A percentile compares a stretch with the other conserved stretches of the same genome.
These are phyloP conservation scores for Suhomyces chickasaworum DNA, from an alignment of 1,139 yeast species.

Conservation along the genomic window DNA sequence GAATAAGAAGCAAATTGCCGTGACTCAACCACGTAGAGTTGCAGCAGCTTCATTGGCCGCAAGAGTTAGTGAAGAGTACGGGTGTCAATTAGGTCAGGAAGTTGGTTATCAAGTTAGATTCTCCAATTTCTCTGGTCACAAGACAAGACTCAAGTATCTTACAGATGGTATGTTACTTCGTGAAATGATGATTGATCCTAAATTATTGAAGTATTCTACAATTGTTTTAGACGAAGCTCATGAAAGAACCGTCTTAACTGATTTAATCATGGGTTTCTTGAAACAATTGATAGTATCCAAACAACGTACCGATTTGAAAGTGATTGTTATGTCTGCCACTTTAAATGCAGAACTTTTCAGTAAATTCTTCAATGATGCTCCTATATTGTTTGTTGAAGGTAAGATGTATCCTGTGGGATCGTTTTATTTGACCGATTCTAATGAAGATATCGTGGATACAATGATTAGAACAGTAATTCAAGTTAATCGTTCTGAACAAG, in stretches of 20 bases:
- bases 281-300: constrained; percentile 58
- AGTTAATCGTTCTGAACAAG: constrained; percentile 72
- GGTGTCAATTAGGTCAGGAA: constrained; percentile 70
- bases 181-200: constrained; percentile 79
- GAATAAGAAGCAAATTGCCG: constrained; percentile 66
- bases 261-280: constrained; percentile 83
- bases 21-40: constrained; percentile 96
- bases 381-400: constrained; percentile 85
- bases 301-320: constrained; percentile 55
- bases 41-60: constrained; percentile 95
- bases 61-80: constrained; percentile 89
- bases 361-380: constrained; percentile 73
- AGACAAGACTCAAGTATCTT: constrained; percentile 76
- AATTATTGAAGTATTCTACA: constrained; percentile 65
- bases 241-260: constrained; percentile 92
- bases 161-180: constrained; percentile 98
- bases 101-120: constrained; percentile 97
- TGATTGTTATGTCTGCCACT: constrained; percentile 92
- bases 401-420: constrained; percentile 83
- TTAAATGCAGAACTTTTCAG: constrained; percentile 90
- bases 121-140: constrained; percentile 39
- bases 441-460: constrained; percentile 84
- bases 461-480: constrained; percentile 75
- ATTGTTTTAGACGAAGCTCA: constrained; percentile 97
- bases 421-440: constrained; percentile 56